Evolutionary conservation across 129 eudicot species (phyloP).

Genomic region (Flaveria ramosissima): DNA sequence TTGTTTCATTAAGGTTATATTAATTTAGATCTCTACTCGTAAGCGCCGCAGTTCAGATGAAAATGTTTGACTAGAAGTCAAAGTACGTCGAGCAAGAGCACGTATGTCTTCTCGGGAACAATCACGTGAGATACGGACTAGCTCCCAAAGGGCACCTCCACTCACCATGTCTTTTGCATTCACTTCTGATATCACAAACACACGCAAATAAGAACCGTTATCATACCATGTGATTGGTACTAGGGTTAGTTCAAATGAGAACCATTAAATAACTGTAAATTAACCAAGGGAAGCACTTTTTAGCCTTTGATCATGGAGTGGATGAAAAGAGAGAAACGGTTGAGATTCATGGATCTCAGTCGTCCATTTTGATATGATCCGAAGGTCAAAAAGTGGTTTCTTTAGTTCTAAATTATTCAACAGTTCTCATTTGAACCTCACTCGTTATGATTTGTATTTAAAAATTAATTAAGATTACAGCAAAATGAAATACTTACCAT

Average conservation of each 20-base stretch:
- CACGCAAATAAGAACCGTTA: neutral
- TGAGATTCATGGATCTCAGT: neutral
- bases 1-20: neutral
- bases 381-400: neutral
- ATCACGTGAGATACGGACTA: conserved; percentile 93
- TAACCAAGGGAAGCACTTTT: neutral
- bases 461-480: neutral
- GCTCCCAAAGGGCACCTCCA: conserved; percentile 99
- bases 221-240: neutral
- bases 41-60: conserved; percentile 75
- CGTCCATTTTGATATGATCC: neutral
- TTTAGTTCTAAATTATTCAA: neutral
- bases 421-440: neutral
- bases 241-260: neutral
- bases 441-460: neutral
- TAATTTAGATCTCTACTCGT: conserved; percentile 60
- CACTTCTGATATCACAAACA: conserved; percentile 55
- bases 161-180: conserved; percentile 85
- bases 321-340: neutral
- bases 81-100: conserved; percentile 80
- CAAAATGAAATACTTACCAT: conserved; percentile 49
- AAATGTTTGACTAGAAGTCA: conserved; percentile 77
- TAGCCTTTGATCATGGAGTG: conserved; percentile 1
- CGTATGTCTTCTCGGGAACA: conserved; percentile 95
- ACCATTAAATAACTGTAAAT: neutral